A percentile compares a stretch with the other conserved stretches of the same genome.
phyloP scores from a whole-genome alignment of 257 asterid genomes.

The Solanum paucissectum region DNA sequence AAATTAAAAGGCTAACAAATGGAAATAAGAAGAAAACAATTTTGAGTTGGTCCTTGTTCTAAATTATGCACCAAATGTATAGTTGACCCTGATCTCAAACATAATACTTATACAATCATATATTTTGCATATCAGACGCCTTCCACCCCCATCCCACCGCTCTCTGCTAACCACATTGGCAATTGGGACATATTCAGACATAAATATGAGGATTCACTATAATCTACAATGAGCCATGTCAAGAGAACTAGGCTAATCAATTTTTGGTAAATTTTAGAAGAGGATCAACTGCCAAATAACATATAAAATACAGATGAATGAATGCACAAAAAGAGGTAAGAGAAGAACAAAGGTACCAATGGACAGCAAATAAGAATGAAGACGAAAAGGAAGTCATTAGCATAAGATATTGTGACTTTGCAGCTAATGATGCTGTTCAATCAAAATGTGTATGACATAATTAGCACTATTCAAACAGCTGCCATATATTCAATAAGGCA shows the following conservation, averaged over 20 bases:
- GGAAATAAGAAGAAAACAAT: not conserved
- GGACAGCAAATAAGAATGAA: not conserved
- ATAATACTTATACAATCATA: not conserved
- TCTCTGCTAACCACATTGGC: not conserved
- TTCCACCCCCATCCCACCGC: not conserved
- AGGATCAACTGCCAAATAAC: not conserved
- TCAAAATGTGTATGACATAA: not conserved
- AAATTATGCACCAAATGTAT: not conserved
- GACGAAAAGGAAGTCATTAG: not conserved
- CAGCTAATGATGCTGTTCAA: not conserved
- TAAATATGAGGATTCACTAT: not conserved
- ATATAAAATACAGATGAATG: not conserved
- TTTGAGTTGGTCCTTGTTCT: not conserved
- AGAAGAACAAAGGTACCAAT: not conserved
- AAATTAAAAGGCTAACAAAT: not conserved
- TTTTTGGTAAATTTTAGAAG: not conserved
- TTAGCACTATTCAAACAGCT: not conserved
- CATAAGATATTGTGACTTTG: not conserved
- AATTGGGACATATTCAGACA: not conserved
- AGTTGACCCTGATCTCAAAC: not conserved
- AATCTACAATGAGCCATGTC: not conserved
- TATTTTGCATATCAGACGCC: not conserved
- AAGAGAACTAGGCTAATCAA: not conserved
- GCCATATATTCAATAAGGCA: not conserved
- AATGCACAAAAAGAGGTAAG: not conserved